These are phyloP conservation scores for Sherardia arvensis DNA, from an alignment of 257 asterid species.

Conservation along the genomic window DNA sequence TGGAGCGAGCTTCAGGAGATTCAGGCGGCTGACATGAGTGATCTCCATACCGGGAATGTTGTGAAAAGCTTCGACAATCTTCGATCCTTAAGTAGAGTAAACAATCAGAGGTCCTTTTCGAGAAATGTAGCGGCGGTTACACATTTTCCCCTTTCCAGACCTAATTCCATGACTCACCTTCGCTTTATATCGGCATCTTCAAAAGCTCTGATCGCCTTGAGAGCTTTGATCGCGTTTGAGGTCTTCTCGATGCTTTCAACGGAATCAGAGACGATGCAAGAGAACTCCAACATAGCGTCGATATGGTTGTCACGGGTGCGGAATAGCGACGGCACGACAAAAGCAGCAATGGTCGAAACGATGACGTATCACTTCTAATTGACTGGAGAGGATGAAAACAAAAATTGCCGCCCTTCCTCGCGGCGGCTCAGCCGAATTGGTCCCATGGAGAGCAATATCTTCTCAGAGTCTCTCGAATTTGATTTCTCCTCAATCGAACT, in stretches of 20 bases:
- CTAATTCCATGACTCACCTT: slow-evolving; percentile 57
- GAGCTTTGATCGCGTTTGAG: too few species aligned
- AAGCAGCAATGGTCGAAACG: slow-evolving; percentile 73
- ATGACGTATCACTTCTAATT: slow-evolving; percentile 69
- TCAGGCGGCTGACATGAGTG: slow-evolving; percentile 57
- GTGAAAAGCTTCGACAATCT: slow-evolving; percentile 66
- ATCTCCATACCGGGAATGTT: slow-evolving; percentile 69
- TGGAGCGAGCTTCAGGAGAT: slow-evolving; percentile 60
- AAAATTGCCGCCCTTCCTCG: too few species aligned
- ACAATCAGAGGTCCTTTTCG: slow-evolving; percentile 72
- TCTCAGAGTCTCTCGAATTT: too few species aligned
- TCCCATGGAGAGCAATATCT: too few species aligned
- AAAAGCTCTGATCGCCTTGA: slow-evolving; percentile 47
- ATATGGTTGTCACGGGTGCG: slow-evolving; percentile 66
- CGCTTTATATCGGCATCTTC: slow-evolving; percentile 66
- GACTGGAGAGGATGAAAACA: too few species aligned
- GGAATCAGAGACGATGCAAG: slow-evolving; percentile 56
- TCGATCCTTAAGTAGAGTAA: slow-evolving; percentile 70
- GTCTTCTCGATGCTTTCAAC: slow-evolving; percentile 70
- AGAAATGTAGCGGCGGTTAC: slow-evolving; percentile 59
- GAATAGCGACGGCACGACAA: slow-evolving; percentile 65
- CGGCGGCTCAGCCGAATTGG: too few species aligned
- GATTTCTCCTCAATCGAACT: too few species aligned
- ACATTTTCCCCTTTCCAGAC: slow-evolving; percentile 72
- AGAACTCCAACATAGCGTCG: slow-evolving; percentile 59